These are phyloP conservation scores for Alternaria panax DNA, from an alignment of 2,329 filamentous ascomycete genomes.

Conservation along the genomic window DNA sequence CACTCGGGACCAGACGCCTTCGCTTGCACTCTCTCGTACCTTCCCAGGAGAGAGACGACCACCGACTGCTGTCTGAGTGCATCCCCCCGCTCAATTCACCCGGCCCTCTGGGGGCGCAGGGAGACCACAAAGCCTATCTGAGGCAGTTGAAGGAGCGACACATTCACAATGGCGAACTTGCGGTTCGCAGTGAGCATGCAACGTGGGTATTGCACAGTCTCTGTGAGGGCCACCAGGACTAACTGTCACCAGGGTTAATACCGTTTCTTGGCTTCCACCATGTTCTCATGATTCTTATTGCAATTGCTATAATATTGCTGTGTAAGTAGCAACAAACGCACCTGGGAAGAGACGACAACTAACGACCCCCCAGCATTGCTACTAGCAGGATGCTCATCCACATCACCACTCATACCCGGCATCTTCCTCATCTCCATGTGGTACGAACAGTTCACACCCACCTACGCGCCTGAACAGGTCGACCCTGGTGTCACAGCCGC, in stretches of 20 bases:
- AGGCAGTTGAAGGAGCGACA: conserved; percentile 34
- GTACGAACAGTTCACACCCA: conserved; percentile 85
- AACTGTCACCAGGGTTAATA: conserved; percentile 59
- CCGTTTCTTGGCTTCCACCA: conserved; percentile 75
- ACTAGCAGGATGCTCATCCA: conserved; percentile 94
- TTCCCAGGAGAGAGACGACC: conserved; percentile 21
- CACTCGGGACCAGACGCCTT: conserved; percentile 30
- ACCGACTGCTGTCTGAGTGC: conserved; percentile 37
- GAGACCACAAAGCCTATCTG: conserved; percentile 34
- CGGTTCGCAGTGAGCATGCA: conserved; percentile 61
- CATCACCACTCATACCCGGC: conserved; percentile 89
- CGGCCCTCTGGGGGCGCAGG: conserved; percentile 54
- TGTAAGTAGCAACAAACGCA: conserved; percentile 67
- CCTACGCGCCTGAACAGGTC: conserved; percentile 85
- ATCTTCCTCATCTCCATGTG: conserved; percentile 99
- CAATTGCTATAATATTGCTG: conserved; percentile 88
- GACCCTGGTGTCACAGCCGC: conserved; percentile 86
- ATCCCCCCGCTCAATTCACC: conserved; percentile 42
- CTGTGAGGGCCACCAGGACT: conserved; percentile 28
- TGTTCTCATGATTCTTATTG: conserved; percentile 97
- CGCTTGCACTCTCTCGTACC: conserved; percentile 30
- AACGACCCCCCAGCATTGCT: conserved; percentile 71
- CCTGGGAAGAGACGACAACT: conserved; percentile 20
- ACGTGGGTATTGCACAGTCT: conserved; percentile 44
- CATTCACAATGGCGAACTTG: conserved; percentile 56